Conservation (phyloP, 331 rosid species). For the Malus hybrid region DNA sequence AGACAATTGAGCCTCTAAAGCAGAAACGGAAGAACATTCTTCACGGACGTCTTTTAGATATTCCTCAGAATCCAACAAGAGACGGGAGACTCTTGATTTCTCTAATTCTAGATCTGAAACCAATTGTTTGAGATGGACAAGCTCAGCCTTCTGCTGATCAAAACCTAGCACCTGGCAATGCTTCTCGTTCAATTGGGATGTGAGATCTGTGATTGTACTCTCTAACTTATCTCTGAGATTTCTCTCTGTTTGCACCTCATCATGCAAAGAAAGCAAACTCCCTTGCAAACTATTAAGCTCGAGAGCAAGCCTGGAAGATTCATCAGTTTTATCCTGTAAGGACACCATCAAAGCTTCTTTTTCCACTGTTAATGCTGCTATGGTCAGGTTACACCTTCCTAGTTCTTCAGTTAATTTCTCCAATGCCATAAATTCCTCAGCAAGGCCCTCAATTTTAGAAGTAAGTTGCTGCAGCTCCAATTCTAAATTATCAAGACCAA, state of each 20-base stretch:
- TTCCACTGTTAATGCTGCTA: slow-evolving; percentile 41
- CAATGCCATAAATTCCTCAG: slow-evolving; percentile 44
- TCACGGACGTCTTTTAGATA: slow-evolving; percentile 36
- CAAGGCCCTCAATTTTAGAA: slow-evolving; percentile 57
- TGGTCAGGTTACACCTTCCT: slow-evolving; percentile 41
- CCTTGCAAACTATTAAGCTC: slow-evolving; percentile 46
- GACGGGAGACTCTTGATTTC: slow-evolving; percentile 51
- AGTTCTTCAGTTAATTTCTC: slow-evolving; percentile 46
- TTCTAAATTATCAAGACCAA: slow-evolving; percentile 55
- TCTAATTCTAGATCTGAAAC: slow-evolving; percentile 53
- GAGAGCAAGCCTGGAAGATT: slow-evolving; percentile 42
- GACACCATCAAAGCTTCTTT: slow-evolving; percentile 46
- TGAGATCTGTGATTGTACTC: slow-evolving; percentile 45
- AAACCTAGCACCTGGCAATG: slow-evolving; percentile 43
- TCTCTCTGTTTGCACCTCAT: slow-evolving; percentile 50
- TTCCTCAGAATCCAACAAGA: slow-evolving; percentile 46
- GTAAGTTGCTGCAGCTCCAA: slow-evolving; percentile 62
- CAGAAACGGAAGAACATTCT: slow-evolving; percentile 43
- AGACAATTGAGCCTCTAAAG: slow-evolving; percentile 48
- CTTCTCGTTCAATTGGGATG: slow-evolving; percentile 55
- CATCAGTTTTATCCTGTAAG: slow-evolving; percentile 51
- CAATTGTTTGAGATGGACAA: slow-evolving; percentile 51
- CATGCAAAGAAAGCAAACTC: slow-evolving; percentile 32
- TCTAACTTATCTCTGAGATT: slow-evolving; percentile 38
- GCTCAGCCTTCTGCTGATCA: slow-evolving; percentile 50